Percentiles rank a stretch among this genome's conserved stretches.
Conservation (phyloP, 2,329 filamentous ascomycete species). For the Pleomassaria siparia region DNA sequence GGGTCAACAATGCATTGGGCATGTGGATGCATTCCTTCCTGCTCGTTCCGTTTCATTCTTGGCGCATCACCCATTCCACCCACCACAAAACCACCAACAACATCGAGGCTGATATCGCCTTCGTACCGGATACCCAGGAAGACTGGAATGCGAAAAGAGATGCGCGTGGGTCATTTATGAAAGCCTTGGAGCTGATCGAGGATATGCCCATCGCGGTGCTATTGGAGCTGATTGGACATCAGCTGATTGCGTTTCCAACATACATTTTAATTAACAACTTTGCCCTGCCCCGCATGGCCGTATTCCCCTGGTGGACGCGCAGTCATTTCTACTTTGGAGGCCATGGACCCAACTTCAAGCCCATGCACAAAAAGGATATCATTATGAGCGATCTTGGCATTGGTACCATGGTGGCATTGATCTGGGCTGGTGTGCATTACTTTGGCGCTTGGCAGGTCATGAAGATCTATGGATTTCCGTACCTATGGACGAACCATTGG, state of each 20-base stretch:
- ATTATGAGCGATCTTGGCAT: slow-evolving; percentile 1
- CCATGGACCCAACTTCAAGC: slow-evolving; percentile 2
- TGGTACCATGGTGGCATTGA: background rate
- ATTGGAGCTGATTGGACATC: background rate
- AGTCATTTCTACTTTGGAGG: slow-evolving; percentile 3
- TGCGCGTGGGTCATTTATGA: slow-evolving; percentile 2
- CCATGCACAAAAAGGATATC: background rate
- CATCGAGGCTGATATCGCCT: slow-evolving; percentile 60
- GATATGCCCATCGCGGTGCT: slow-evolving; percentile 56
- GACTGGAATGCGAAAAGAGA: background rate
- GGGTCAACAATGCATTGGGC: slow-evolving; percentile 62
- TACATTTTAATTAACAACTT: slow-evolving; percentile 5
- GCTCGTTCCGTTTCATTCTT: slow-evolving; percentile 69
- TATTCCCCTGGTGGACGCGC: slow-evolving; percentile 1
- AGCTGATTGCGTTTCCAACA: slow-evolving; percentile 3
- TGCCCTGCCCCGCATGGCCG: background rate
- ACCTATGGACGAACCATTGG: slow-evolving; percentile 70
- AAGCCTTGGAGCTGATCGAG: slow-evolving; percentile 49
- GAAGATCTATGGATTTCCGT: slow-evolving; percentile 63
- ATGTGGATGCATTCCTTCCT: slow-evolving; percentile 65
- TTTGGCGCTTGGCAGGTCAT: slow-evolving; percentile 52
- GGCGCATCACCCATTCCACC: slow-evolving; percentile 68
- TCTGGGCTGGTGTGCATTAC: slow-evolving; percentile 40
- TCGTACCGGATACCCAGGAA: slow-evolving; percentile 21
- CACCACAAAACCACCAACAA: slow-evolving; percentile 69